Conservation (phyloP, 768 basidiomycete genomes). For the Rhodotorula paludigena region DNA sequence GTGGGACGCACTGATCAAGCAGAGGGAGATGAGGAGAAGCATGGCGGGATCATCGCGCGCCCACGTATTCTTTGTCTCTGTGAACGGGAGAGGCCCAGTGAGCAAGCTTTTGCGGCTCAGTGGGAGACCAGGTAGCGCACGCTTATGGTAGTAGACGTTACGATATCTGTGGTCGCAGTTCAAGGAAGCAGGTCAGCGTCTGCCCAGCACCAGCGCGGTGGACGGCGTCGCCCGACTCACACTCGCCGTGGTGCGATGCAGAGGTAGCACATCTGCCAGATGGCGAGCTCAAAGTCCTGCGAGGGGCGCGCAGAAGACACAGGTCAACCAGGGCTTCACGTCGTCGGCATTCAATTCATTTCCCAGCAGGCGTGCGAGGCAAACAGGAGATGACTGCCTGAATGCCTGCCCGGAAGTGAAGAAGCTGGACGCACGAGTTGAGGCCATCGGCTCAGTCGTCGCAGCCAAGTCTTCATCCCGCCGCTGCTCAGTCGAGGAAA, state of each 20-base stretch:
- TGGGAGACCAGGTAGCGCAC: too few species aligned
- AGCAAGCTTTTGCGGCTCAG: too few species aligned
- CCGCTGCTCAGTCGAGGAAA: slow-evolving; percentile 19
- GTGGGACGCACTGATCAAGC: slow-evolving; percentile 65
- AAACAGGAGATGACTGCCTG: too few species aligned
- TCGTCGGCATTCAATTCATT: too few species aligned
- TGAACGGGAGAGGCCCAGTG: slow-evolving; percentile 48
- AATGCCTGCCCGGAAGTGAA: not conserved
- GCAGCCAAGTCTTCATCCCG: slow-evolving; percentile 24
- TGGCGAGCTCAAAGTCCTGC: slow-evolving; percentile 96
- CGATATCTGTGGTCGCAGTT: slow-evolving; percentile 64
- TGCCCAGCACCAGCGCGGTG: slow-evolving; percentile 42
- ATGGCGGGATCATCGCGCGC: slow-evolving; percentile 96
- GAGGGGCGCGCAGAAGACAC: not conserved
- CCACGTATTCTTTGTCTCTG: slow-evolving; percentile 93
- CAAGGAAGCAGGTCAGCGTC: not conserved
- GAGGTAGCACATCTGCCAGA: slow-evolving; percentile 91
- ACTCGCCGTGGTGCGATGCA: slow-evolving; percentile 89
- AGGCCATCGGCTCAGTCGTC: slow-evolving; percentile 16
- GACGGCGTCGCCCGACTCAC: slow-evolving; percentile 53
- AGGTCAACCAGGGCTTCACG: not conserved
- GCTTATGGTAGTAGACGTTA: slow-evolving; percentile 96
- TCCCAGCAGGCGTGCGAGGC: too few species aligned
- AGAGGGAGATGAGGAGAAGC: slow-evolving; percentile 65
- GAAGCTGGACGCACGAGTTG: slow-evolving; percentile 15